Evolutionary conservation across 73 alveolate species (phyloP).

Genomic region (Paramecium octaurelia): DNA sequence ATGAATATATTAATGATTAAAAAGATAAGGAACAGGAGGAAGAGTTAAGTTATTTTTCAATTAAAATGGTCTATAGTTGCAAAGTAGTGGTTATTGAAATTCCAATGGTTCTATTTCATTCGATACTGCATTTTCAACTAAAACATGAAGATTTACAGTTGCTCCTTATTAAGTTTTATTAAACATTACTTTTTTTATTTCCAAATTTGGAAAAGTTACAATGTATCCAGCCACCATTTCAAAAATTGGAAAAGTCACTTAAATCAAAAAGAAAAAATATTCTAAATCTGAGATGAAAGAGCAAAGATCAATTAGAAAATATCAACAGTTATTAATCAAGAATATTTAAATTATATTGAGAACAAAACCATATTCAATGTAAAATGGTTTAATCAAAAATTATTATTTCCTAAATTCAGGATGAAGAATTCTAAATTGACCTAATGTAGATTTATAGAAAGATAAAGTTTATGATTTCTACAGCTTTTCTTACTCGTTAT

Average conservation of each 20-base stretch:
- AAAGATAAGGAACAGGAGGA: slow-evolving; percentile 52
- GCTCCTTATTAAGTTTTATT: slow-evolving; percentile 74
- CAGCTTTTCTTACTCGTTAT: slow-evolving; percentile 82
- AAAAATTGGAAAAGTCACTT: slow-evolving; percentile 73
- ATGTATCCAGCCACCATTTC: slow-evolving; percentile 87
- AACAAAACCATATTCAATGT: slow-evolving; percentile 62
- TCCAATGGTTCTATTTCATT: slow-evolving; percentile 94
- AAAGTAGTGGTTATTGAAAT: slow-evolving; percentile 83
- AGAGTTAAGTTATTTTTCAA: slow-evolving; percentile 73
- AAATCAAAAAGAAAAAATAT: slow-evolving; percentile 58
- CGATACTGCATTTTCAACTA: slow-evolving; percentile 62
- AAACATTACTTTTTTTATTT: slow-evolving; percentile 81
- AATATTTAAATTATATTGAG: slow-evolving; percentile 64
- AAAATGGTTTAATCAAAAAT: slow-evolving; percentile 61
- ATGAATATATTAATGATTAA: slow-evolving; percentile 32
- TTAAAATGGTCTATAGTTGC: slow-evolving; percentile 78
- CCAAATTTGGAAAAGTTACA: slow-evolving; percentile 77
- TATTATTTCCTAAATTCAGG: slow-evolving; percentile 67
- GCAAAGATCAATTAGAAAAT: slow-evolving; percentile 63
- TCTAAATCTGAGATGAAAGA: slow-evolving; percentile 61
- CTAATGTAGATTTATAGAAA: slow-evolving; percentile 72
- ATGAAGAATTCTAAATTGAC: slow-evolving; percentile 74
- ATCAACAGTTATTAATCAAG: slow-evolving; percentile 64
- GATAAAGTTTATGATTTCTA: slow-evolving; percentile 64
- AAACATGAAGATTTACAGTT: slow-evolving; percentile 63